These are phyloP conservation scores for Pestalotiopsis sp. DNA, from an alignment of 2,329 filamentous ascomycete species.

Conservation along the genomic window DNA sequence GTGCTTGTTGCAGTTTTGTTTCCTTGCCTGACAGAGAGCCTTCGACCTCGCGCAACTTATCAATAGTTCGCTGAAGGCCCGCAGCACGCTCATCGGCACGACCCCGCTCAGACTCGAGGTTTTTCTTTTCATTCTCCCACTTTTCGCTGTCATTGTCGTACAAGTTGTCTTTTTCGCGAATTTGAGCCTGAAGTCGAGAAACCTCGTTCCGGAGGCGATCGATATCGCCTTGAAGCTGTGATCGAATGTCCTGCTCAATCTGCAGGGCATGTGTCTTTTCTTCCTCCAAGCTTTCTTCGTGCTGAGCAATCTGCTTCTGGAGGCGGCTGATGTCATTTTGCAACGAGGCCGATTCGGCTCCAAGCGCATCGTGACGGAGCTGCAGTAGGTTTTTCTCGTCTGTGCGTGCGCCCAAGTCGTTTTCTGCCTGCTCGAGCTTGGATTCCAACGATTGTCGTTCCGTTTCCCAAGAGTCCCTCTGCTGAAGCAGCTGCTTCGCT, in stretches of 20 bases:
- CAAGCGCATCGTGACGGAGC: slow-evolving; percentile 68
- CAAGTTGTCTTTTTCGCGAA: slow-evolving; percentile 71
- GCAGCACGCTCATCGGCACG: slow-evolving; percentile 69
- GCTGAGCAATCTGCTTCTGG: slow-evolving; percentile 48
- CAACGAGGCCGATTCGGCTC: slow-evolving; percentile 66
- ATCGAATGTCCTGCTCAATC: slow-evolving; percentile 62
- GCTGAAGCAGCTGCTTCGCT: slow-evolving; percentile 46
- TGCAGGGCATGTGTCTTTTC: slow-evolving; percentile 62
- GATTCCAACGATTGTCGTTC: slow-evolving; percentile 46
- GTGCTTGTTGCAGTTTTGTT: slow-evolving; percentile 65
- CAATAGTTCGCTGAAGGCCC: slow-evolving; percentile 71
- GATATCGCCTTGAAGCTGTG: slow-evolving; percentile 57
- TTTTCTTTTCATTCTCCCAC: slow-evolving; percentile 70
- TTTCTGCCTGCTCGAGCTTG: slow-evolving; percentile 58
- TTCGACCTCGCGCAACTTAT: slow-evolving; percentile 69
- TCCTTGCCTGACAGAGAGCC: slow-evolving; percentile 71
- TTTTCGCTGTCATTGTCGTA: slow-evolving; percentile 73
- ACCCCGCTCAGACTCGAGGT: slow-evolving; percentile 66
- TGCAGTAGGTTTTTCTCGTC: slow-evolving; percentile 74
- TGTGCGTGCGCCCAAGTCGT: slow-evolving; percentile 60
- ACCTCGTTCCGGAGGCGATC: slow-evolving; percentile 57
- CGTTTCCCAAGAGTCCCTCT: slow-evolving; percentile 42
- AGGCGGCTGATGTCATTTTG: slow-evolving; percentile 64
- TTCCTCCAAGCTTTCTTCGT: slow-evolving; percentile 51
- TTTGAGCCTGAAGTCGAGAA: slow-evolving; percentile 63